phyloP scores from a whole-genome alignment of 768 basidiomycete genomes.

The Phaeotremella skinneri region DNA sequence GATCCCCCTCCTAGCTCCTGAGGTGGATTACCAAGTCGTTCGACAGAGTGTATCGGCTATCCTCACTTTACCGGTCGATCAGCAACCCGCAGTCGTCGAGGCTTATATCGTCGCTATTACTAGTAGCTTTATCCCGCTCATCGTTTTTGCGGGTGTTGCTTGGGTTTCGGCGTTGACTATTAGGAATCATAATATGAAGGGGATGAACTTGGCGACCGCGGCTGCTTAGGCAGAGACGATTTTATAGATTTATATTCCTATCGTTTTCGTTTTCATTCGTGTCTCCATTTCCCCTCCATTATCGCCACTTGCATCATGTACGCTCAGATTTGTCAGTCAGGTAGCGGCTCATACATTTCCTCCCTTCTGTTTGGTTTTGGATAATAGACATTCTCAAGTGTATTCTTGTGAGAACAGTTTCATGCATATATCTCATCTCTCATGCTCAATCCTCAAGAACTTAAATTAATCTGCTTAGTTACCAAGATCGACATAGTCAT shows the following conservation, averaged over 20 bases:
- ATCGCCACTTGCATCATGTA: too few relatives aligned
- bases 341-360: neutral
- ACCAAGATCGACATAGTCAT: too few relatives aligned
- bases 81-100: constrained; percentile 36
- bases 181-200: constrained; percentile 40
- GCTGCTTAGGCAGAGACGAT: constrained; percentile 16
- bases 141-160: constrained; percentile 23
- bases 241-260: neutral
- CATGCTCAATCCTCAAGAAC: too few relatives aligned
- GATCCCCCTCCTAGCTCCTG: constrained; percentile 29
- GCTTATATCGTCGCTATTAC: constrained; percentile 44
- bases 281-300: neutral
- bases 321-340: neutral
- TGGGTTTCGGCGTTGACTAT: constrained; percentile 29
- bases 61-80: constrained; percentile 22
- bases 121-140: constrained; percentile 37
- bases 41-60: constrained; percentile 36
- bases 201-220: constrained; percentile 29
- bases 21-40: constrained; percentile 34
- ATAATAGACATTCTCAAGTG: too few relatives aligned
- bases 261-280: neutral
- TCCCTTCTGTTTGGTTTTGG: too few relatives aligned
- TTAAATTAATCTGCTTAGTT: too few relatives aligned
- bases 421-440: too few relatives aligned
- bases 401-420: too few relatives aligned